These are phyloP conservation scores for Hygrophorus russula DNA, from an alignment of 768 basidiomycete genomes.

Conservation along the genomic window DNA sequence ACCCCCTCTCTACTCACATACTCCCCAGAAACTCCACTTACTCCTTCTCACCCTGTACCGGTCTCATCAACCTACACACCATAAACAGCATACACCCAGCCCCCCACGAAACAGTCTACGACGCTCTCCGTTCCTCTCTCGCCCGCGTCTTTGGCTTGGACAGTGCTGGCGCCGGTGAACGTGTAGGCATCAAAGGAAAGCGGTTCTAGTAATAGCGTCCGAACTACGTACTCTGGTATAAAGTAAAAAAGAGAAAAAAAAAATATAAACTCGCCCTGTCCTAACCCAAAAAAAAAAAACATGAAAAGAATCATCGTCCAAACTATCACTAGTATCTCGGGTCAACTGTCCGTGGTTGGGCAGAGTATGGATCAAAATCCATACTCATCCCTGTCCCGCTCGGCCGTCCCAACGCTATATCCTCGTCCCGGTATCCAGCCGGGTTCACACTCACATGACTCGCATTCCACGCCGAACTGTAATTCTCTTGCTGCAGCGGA, in stretches of 20 bases:
- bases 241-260: too few relatives aligned
- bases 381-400: conserved; percentile 22
- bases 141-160: conserved; percentile 28
- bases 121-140: conserved; percentile 37
- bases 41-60: conserved; percentile 55
- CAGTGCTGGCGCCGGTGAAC: conserved; percentile 8
- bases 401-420: conserved; percentile 28
- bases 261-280: too few relatives aligned
- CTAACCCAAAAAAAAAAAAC: too few relatives aligned
- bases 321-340: neutral
- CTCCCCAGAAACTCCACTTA: conserved; percentile 55
- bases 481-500: conserved; percentile 55
- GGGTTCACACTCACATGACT: conserved; percentile 36
- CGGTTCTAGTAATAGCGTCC: too few relatives aligned
- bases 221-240: too few relatives aligned
- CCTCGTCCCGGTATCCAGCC: conserved; percentile 23
- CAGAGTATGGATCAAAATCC: conserved; percentile 25
- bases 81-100: conserved; percentile 73
- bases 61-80: conserved; percentile 51
- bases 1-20: neutral
- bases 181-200: neutral
- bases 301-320: too few relatives aligned
- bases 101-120: conserved; percentile 61
- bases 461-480: conserved; percentile 46
- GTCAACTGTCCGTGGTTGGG: conserved; percentile 10